phyloP scores from a whole-genome alignment of 306 rosid genomes.

The Fagus sylvatica region DNA sequence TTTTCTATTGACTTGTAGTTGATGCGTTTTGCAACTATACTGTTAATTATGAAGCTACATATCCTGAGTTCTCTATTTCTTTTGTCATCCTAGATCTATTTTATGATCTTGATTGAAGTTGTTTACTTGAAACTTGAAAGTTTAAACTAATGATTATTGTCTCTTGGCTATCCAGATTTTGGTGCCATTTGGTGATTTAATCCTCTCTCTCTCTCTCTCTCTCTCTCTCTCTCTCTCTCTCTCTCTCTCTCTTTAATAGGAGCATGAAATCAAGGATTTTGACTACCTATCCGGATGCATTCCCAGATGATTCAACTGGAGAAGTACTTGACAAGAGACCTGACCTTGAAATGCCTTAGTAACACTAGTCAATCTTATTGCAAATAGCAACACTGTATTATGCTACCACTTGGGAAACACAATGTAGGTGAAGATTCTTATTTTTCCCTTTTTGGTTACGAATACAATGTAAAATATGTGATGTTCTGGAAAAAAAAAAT shows the following conservation, averaged over 20 bases:
- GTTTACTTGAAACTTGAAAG: neutral
- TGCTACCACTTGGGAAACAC: neutral
- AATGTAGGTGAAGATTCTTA: neutral
- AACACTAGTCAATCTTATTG: no score
- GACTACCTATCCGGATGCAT: constrained; percentile 39
- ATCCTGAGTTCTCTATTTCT: neutral
- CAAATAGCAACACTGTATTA: constrained; percentile 15
- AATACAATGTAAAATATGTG: neutral
- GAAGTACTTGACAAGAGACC: no score
- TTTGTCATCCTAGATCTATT: neutral
- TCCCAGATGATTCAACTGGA: no score
- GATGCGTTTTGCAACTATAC: neutral
- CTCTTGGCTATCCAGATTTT: no score
- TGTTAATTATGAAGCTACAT: neutral
- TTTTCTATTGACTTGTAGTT: neutral
- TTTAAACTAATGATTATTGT: no score
- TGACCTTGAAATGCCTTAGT: no score
- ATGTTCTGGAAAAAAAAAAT: no score
- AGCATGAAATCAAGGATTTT: constrained; percentile 77
- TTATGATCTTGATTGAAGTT: neutral
- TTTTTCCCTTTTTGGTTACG: neutral
- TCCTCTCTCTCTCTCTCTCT: no score
- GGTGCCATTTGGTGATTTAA: neutral
- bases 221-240: no score
- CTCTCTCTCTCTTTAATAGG: constrained; percentile 32